Conservation (phyloP, 169 alveolate species). For the Plasmodium sp. region DNA sequence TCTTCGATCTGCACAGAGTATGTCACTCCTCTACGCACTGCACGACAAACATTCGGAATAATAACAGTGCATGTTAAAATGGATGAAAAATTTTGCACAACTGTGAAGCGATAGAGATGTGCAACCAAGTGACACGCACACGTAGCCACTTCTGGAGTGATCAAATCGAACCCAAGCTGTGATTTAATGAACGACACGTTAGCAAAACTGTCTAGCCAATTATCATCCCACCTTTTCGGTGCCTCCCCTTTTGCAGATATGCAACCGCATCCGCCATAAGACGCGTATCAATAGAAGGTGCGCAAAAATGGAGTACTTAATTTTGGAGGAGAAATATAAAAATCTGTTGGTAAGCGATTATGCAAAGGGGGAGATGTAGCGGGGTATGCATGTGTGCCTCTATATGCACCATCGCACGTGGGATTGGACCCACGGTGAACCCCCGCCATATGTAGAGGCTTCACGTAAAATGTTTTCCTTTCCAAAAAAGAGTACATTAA, state of each 20-base stretch:
- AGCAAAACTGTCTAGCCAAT: not conserved
- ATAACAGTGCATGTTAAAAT: not conserved
- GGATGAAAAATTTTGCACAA: not conserved
- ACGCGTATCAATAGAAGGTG: not conserved
- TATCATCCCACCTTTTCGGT: not conserved
- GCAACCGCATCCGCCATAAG: not conserved
- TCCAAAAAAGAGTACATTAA: not conserved
- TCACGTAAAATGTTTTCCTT: not conserved
- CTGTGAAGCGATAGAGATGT: not conserved
- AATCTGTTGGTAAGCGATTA: conserved; percentile 47
- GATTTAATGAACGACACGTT: not conserved
- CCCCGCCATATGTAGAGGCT: not conserved
- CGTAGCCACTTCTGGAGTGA: not conserved
- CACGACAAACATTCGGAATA: not conserved
- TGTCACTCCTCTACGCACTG: not conserved
- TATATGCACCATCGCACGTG: not conserved
- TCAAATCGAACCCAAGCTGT: not conserved
- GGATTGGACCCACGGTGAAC: too few species aligned
- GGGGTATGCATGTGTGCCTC: not conserved
- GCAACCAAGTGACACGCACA: not conserved
- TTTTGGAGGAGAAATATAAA: conserved; percentile 69
- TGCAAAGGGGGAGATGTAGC: not conserved
- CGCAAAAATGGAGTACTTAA: conserved; percentile 54
- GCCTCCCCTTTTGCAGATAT: not conserved
- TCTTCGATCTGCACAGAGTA: not conserved